phyloP scores from a whole-genome alignment of 345 rosid species.

The Eucalyptus microcorys region DNA sequence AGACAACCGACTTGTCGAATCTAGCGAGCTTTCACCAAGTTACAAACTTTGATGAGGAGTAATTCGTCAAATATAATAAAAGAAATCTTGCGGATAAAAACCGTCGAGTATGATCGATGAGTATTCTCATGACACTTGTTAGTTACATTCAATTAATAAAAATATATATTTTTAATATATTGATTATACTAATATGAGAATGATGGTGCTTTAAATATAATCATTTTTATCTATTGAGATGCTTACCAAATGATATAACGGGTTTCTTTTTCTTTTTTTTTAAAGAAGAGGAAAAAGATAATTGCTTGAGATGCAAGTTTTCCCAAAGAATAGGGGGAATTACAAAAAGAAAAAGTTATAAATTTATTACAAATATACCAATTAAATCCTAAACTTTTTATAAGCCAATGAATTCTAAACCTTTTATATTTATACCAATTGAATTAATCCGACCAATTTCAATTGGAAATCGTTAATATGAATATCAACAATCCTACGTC shows the following conservation, averaged over 20 bases:
- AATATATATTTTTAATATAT: not conserved
- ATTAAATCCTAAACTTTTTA: too few relatives aligned
- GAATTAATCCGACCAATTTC: accelerated
- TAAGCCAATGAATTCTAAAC: too few relatives aligned
- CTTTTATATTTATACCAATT: accelerated
- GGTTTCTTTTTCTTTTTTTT: too few relatives aligned
- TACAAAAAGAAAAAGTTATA: too few relatives aligned
- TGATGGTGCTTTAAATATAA: not conserved
- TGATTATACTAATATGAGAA: not conserved
- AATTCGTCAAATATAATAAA: not conserved
- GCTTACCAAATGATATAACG: not conserved
- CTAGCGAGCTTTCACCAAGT: not conserved
- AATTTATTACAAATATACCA: too few relatives aligned
- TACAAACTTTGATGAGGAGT: not conserved
- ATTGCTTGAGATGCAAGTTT: not conserved
- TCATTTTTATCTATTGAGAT: not conserved
- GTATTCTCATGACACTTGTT: not conserved
- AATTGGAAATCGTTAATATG: accelerated
- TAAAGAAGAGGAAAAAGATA: not conserved
- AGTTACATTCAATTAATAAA: not conserved
- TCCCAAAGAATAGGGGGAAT: not conserved
- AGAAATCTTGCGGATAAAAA: not conserved
- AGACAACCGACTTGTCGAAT: accelerated
- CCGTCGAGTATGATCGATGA: not conserved
- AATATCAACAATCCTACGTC: accelerated